Evolutionary conservation across 148 eudicot genomes (phyloP).

Genomic region (Diospyros lotus): DNA sequence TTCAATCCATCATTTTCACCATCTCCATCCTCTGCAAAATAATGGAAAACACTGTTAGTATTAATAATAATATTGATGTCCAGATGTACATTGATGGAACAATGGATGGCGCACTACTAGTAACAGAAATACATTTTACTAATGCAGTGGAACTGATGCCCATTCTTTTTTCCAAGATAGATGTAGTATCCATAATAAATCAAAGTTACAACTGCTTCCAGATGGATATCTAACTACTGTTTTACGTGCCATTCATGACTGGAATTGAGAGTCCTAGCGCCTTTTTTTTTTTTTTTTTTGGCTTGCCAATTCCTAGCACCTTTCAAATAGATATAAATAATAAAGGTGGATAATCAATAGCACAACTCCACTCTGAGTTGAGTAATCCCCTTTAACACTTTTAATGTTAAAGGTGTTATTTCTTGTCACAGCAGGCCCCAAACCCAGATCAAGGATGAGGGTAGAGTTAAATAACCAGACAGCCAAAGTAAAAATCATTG

Average conservation of each 20-base stretch:
- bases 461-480: no score
- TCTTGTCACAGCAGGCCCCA: no score
- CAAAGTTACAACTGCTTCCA: background rate
- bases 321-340: no score
- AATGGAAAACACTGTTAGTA: background rate
- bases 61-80: background rate
- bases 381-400: no score
- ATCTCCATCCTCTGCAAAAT: constrained; percentile 43
- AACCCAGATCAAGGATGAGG: no score
- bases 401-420: no score
- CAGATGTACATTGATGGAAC: background rate
- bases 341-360: no score
- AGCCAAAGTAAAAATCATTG: no score
- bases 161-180: background rate
- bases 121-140: background rate
- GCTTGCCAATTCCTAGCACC: no score
- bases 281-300: background rate
- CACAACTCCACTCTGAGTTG: no score
- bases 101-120: background rate
- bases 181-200: background rate
- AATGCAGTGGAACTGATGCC: background rate
- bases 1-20: constrained; percentile 20
- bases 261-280: background rate
- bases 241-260: background rate
- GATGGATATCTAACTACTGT: background rate